phyloP scores from a whole-genome alignment of 192 early-diverging fungal species.

The Backusella mclennaniae region DNA sequence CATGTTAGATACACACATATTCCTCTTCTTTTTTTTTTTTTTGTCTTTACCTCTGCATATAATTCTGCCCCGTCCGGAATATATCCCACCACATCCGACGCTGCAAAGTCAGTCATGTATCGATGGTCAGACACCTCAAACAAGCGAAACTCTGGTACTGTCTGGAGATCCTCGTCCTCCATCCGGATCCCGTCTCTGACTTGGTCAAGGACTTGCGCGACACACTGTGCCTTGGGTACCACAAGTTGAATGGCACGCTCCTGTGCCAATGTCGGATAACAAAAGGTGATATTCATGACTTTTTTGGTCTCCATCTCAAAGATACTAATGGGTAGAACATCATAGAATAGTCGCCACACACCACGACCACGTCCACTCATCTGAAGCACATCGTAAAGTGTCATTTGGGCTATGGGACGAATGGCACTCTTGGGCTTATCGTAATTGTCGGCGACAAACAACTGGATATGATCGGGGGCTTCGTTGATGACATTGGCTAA shows the following conservation, averaged over 20 bases:
- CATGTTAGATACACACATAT: too few species aligned
- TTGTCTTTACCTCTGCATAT: slow-evolving; percentile 50
- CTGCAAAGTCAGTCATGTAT: slow-evolving; percentile 42
- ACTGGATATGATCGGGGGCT: slow-evolving; percentile 69
- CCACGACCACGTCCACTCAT: not conserved
- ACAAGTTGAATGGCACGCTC: slow-evolving; percentile 60
- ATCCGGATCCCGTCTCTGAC: slow-evolving; percentile 34
- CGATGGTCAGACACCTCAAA: slow-evolving; percentile 54
- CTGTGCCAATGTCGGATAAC: slow-evolving; percentile 64
- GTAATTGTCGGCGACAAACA: not conserved
- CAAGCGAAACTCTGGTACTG: slow-evolving; percentile 43
- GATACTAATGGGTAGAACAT: slow-evolving; percentile 77
- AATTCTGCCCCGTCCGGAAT: slow-evolving; percentile 32
- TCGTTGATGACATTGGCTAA: slow-evolving; percentile 58
- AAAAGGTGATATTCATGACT: slow-evolving; percentile 62
- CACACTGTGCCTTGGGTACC: slow-evolving; percentile 51
- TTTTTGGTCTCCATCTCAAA: slow-evolving; percentile 84
- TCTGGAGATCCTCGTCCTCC: slow-evolving; percentile 29
- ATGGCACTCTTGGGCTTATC: not conserved
- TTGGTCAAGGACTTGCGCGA: not conserved
- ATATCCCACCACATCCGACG: slow-evolving; percentile 44
- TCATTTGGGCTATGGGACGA: not conserved
- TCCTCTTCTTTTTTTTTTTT: not conserved
- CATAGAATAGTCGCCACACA: slow-evolving; percentile 63
- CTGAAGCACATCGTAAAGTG: not conserved